Evolutionary conservation across 176 grass and related monocot species (phyloP), one percentile per base, ranked within the genome.

Genomic region (Oryza longistaminata): DNA sequence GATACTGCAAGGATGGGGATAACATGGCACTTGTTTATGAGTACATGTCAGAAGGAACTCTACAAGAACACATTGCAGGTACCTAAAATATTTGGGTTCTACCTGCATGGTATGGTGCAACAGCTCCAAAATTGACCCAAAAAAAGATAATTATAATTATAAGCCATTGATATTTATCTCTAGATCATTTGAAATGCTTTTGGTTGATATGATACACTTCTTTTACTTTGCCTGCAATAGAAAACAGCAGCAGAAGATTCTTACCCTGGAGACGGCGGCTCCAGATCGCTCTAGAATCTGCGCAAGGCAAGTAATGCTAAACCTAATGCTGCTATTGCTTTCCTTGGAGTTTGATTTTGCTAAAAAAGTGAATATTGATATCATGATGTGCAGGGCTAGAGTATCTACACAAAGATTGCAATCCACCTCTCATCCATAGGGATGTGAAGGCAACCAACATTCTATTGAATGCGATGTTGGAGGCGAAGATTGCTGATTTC

Each of bases 401-500:
- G 73, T 95, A 95, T 50, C 88, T 92, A 3, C 83, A 89, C 71
- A 95, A 79, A 60, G 85, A 58, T 0, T 95, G 93, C 71, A 90
- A 70, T 2, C 88, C 88, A 0, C 83, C 80, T 13, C 6, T 91
- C 14, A 82, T 87, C 39, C 90, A 95, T 19, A 82, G 88, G 49
- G 90, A 95, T 15, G 91, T 97, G 53, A 97, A 97, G 66, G 27
- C 82, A 0, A 67, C 70, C 10, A 97, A 97, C 35, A 92, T 97
- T 44, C 76, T 94, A 1, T 46, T 97, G 34, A 86, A 91, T 17
- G 2, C 70, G 0, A 88, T 78, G 5, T 6, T 91, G 3, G 79
- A 93, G 76, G 94, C 91, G 10, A 97, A 91, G 74, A 90, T 97
- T 13, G 89, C 89, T 2, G 87, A 97, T 70, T 97, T 97, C 22